Percentiles rank a stretch among this genome's conserved stretches.
Evolutionary conservation across 768 basidiomycete genomes (phyloP).

Genomic region (Austroboletus eburneus): DNA sequence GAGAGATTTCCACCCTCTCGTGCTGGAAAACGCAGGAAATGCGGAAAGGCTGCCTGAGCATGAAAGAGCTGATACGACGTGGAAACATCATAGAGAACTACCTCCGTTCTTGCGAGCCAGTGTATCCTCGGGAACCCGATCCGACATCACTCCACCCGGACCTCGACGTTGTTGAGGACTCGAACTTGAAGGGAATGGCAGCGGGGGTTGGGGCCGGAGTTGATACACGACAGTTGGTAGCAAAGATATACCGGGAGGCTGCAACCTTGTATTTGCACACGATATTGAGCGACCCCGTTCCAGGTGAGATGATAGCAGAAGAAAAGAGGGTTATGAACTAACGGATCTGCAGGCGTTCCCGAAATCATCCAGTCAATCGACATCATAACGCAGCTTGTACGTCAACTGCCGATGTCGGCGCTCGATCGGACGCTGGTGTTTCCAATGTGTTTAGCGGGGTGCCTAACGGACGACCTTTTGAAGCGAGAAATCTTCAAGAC

Average conservation of each 20-base stretch:
- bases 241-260: constrained; percentile 60
- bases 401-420: constrained; percentile 51
- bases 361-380: constrained; percentile 63
- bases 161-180: constrained; percentile 22
- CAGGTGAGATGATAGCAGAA: constrained; percentile 45
- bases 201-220: constrained; percentile 30
- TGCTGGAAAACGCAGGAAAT: constrained; percentile 70
- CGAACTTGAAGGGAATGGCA: constrained; percentile 23
- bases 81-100: constrained; percentile 68
- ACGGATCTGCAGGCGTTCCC: constrained; percentile 51
- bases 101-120: constrained; percentile 42
- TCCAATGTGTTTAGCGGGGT: constrained; percentile 70
- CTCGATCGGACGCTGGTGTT: constrained; percentile 67
- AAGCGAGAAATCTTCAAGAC: constrained; percentile 56
- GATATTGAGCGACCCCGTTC: constrained; percentile 61
- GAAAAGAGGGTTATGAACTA: background rate
- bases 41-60: constrained; percentile 63
- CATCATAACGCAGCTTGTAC: constrained; percentile 48
- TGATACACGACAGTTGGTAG: constrained; percentile 47
- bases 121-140: constrained; percentile 27
- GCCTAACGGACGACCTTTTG: constrained; percentile 62
- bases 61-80: constrained; percentile 69
- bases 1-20: constrained; percentile 66
- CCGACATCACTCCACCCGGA: constrained; percentile 42
- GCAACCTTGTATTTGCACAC: constrained; percentile 68